These are phyloP conservation scores for Tricholoma furcatifolium DNA, from an alignment of 768 basidiomycete genomes.

Conservation along the genomic window DNA sequence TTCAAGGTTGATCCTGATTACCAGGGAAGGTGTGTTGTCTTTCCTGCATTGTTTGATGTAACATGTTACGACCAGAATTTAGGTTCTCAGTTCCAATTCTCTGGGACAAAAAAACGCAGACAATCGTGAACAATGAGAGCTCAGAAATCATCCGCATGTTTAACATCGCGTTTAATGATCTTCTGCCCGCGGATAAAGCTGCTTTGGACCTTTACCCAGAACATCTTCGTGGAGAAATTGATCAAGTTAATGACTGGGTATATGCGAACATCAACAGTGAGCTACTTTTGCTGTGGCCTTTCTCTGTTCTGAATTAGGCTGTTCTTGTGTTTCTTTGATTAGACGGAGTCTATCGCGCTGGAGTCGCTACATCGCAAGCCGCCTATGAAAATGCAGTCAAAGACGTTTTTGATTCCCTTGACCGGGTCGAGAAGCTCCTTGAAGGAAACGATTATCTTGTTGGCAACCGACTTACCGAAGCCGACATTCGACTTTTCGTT, in stretches of 20 bases:
- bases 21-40: slow-evolving; percentile 50
- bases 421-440: slow-evolving; percentile 75
- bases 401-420: slow-evolving; percentile 74
- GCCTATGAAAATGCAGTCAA: slow-evolving; percentile 78
- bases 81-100: slow-evolving; percentile 86
- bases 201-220: slow-evolving; percentile 77
- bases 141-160: slow-evolving; percentile 94
- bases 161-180: slow-evolving; percentile 79
- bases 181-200: slow-evolving; percentile 63
- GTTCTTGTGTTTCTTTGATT: neutral
- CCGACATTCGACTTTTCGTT: slow-evolving; percentile 82
- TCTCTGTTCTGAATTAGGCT: neutral
- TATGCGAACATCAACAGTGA: slow-evolving; percentile 81
- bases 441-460: slow-evolving; percentile 82
- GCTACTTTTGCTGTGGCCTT: slow-evolving; percentile 20
- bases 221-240: slow-evolving; percentile 70
- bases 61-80: neutral
- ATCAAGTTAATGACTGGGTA: slow-evolving; percentile 80
- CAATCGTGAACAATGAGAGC: slow-evolving; percentile 94
- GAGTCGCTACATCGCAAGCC: slow-evolving; percentile 76
- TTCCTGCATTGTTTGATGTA: neutral
- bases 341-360: slow-evolving; percentile 88
- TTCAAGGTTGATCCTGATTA: slow-evolving; percentile 72
- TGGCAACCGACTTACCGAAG: slow-evolving; percentile 77
- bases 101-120: slow-evolving; percentile 86